Evolutionary conservation across 1,139 yeast genomes (phyloP).

Genomic region (Yamadazyma triangularis): DNA sequence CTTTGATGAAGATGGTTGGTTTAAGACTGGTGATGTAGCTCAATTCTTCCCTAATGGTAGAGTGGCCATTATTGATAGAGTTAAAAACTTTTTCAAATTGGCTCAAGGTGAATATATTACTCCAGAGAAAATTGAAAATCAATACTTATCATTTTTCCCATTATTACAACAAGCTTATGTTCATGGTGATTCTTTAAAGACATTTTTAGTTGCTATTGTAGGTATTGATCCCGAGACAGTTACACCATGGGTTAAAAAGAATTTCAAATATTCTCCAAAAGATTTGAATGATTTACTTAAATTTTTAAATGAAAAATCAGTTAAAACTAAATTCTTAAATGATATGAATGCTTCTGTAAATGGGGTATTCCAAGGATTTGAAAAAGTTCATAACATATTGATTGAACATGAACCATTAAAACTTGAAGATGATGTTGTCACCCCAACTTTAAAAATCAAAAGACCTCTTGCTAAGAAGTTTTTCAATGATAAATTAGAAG

Average conservation of each 20-base stretch:
- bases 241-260: constrained; percentile 16
- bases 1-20: constrained; percentile 50
- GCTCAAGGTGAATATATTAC: constrained; percentile 82
- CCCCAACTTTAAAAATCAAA: constrained; percentile 40
- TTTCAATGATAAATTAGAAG: constrained; percentile 19
- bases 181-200: constrained; percentile 31
- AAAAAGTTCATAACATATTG: constrained; percentile 31
- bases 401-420: constrained; percentile 37
- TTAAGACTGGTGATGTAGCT: constrained; percentile 74
- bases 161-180: constrained; percentile 53
- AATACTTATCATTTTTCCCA: constrained; percentile 52
- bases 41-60: constrained; percentile 50
- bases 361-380: constrained; percentile 27
- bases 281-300: constrained; percentile 19
- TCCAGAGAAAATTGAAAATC: constrained; percentile 72
- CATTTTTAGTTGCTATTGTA: constrained; percentile 28
- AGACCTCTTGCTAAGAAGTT: constrained; percentile 33
- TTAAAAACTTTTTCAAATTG: constrained; percentile 75
- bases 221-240: constrained; percentile 38
- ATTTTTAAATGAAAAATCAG: constrained; percentile 21
- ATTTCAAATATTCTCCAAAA: constrained; percentile 9
- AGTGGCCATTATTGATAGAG: constrained; percentile 63
- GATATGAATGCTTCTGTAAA: constrained; percentile 24
- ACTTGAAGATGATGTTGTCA: constrained; percentile 33
- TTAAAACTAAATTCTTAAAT: constrained; percentile 21